Percentiles rank a stretch among this genome's conserved stretches.
These are phyloP conservation scores for Podaxis sp. DNA, from an alignment of 768 basidiomycete species.

Conservation along the genomic window DNA sequence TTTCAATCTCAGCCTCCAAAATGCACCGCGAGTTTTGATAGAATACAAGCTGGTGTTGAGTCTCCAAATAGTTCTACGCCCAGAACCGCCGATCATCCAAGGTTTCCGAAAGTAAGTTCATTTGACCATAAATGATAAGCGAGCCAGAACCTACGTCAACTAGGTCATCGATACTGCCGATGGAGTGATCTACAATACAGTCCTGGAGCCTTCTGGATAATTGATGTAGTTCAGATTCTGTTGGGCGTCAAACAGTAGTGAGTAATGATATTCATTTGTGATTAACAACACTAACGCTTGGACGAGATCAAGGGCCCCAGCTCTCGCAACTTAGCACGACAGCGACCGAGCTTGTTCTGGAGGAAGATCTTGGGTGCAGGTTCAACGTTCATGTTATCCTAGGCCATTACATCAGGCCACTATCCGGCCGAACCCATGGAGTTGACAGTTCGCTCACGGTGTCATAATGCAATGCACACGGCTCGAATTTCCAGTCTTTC, in stretches of 20 bases:
- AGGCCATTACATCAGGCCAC: slow-evolving; percentile 13
- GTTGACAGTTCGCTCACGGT: slow-evolving; percentile 43
- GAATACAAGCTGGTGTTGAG: slow-evolving; percentile 56
- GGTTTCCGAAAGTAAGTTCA: not conserved
- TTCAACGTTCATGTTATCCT: slow-evolving; percentile 67
- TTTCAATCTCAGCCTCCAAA: slow-evolving; percentile 64
- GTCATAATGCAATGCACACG: slow-evolving; percentile 74
- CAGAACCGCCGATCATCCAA: not conserved
- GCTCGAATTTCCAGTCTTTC: slow-evolving; percentile 72
- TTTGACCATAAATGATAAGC: slow-evolving; percentile 1
- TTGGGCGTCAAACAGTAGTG: slow-evolving; percentile 4
- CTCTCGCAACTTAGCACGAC: slow-evolving; percentile 63
- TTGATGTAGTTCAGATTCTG: slow-evolving; percentile 48
- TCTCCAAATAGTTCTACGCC: slow-evolving; percentile 62
- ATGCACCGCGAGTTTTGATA: slow-evolving; percentile 56
- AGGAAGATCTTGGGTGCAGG: slow-evolving; percentile 72
- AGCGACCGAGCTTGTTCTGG: slow-evolving; percentile 72
- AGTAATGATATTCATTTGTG: not conserved
- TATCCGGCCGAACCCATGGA: not conserved
- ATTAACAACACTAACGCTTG: slow-evolving; percentile 50
- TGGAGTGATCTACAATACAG: slow-evolving; percentile 46
- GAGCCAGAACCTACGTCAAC: slow-evolving; percentile 45
- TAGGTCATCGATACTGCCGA: slow-evolving; percentile 59
- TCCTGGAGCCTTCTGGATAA: slow-evolving; percentile 44
- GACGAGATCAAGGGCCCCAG: slow-evolving; percentile 52